phyloP scores from a whole-genome alignment of 2,329 filamentous ascomycete genomes.

The Ceratocystis destructans region DNA sequence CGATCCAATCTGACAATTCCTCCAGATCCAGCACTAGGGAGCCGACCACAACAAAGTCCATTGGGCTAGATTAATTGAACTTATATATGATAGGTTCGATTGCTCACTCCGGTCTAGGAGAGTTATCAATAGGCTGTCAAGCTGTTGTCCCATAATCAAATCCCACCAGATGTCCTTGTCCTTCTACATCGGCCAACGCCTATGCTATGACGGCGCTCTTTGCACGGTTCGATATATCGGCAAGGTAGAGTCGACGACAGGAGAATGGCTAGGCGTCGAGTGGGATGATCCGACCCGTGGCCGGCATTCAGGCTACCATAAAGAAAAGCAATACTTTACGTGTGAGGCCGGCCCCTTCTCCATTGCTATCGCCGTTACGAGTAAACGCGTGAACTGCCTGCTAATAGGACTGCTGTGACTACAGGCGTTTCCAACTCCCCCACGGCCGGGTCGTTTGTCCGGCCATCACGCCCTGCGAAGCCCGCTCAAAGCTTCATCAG shows the following conservation, averaged over 20 bases:
- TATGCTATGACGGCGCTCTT: constrained; percentile 61
- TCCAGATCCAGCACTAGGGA: not conserved
- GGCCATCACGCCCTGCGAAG: constrained; percentile 60
- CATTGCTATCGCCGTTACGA: not conserved
- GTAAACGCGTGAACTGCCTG: not conserved
- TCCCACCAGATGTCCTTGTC: constrained; percentile 33
- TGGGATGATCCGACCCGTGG: constrained; percentile 82
- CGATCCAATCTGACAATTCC: not conserved
- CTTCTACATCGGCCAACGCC: constrained; percentile 51
- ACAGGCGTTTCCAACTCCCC: constrained; percentile 47
- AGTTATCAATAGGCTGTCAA: not conserved
- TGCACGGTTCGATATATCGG: constrained; percentile 83
- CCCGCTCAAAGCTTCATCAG: constrained; percentile 58
- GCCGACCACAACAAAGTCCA: not conserved
- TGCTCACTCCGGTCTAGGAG: not conserved
- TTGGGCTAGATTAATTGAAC: not conserved
- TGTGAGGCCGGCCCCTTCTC: constrained; percentile 40
- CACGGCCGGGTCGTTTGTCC: constrained; percentile 75
- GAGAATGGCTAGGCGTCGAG: constrained; percentile 85
- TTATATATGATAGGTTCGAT: not conserved
- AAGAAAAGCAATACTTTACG: constrained; percentile 65
- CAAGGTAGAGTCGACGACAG: constrained; percentile 57
- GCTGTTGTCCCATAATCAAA: not conserved
- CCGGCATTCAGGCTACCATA: constrained; percentile 79
- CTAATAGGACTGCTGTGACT: not conserved